phyloP scores from a whole-genome alignment of 2,329 filamentous ascomycete genomes.

The Aspergillus sp. region DNA sequence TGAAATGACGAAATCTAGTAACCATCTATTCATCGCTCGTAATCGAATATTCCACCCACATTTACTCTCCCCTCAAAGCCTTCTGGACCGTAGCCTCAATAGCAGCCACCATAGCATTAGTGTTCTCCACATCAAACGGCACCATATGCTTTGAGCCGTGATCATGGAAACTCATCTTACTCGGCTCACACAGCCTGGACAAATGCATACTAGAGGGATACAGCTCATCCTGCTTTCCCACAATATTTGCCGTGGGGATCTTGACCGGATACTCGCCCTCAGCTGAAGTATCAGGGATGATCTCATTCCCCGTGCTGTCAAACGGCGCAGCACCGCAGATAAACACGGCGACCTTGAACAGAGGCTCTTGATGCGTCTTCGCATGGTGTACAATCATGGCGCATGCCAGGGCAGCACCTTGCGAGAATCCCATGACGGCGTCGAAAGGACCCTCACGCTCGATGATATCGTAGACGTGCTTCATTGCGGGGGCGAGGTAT shows the following conservation, averaged over 20 bases:
- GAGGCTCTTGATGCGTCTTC: slow-evolving; percentile 24
- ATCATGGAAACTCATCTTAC: slow-evolving; percentile 36
- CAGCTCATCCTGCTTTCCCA: slow-evolving; percentile 39
- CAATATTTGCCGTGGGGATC: slow-evolving; percentile 45
- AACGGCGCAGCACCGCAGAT: slow-evolving; percentile 32
- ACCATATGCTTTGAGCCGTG: slow-evolving; percentile 39
- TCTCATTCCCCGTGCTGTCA: slow-evolving; percentile 26
- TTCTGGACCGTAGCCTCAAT: slow-evolving; percentile 31
- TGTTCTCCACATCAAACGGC: slow-evolving; percentile 36
- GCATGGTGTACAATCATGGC: slow-evolving; percentile 28
- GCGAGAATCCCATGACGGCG: slow-evolving; percentile 36
- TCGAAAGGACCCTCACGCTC: slow-evolving; percentile 34
- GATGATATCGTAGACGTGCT: slow-evolving; percentile 25
- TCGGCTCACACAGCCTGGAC: slow-evolving; percentile 37
- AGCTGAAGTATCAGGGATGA: slow-evolving; percentile 10
- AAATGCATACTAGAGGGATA: slow-evolving; percentile 34
- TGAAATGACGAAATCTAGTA: neutral
- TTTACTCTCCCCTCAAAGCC: slow-evolving; percentile 15
- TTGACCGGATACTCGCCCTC: slow-evolving; percentile 22
- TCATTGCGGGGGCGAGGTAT: slow-evolving; percentile 28
- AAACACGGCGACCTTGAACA: slow-evolving; percentile 36
- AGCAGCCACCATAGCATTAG: slow-evolving; percentile 27
- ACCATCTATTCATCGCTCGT: neutral
- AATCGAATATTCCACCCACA: neutral
- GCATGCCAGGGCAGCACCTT: slow-evolving; percentile 34